Percentiles rank a stretch among this genome's conserved stretches.
These are phyloP conservation scores for Madurella fahalii DNA, from an alignment of 2,329 filamentous ascomycete genomes.

Conservation along the genomic window DNA sequence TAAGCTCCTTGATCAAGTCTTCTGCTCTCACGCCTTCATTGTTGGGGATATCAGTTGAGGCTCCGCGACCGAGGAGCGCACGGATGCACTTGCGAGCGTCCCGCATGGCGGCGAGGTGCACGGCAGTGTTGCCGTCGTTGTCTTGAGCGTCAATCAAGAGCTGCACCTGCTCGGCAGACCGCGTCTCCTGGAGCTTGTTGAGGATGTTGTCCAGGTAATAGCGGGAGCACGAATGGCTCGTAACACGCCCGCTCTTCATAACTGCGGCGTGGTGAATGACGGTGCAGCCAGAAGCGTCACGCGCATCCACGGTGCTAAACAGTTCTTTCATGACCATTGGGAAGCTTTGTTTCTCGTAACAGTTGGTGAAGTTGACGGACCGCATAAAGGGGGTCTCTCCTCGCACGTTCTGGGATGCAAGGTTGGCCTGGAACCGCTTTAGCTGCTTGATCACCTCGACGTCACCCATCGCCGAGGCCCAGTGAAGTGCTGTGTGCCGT, in stretches of 20 bases:
- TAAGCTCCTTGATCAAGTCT: conserved; percentile 72
- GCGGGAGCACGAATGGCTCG: conserved; percentile 81
- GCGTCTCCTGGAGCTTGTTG: conserved; percentile 76
- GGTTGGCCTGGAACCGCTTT: conserved; percentile 71
- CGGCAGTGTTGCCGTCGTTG: conserved; percentile 80
- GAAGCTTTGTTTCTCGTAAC: conserved; percentile 90
- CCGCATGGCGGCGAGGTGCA: conserved; percentile 70
- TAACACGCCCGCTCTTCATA: conserved; percentile 74
- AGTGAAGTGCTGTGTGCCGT: conserved; percentile 88
- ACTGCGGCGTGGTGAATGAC: conserved; percentile 93
- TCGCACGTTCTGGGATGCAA: conserved; percentile 64
- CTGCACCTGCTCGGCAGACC: conserved; percentile 72
- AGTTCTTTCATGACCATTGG: conserved; percentile 78
- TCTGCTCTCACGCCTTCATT: conserved; percentile 77
- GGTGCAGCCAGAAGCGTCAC: conserved; percentile 77
- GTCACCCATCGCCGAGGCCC: conserved; percentile 97
- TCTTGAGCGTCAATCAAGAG: conserved; percentile 78
- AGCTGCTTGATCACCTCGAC: conserved; percentile 86
- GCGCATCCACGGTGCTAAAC: conserved; percentile 71
- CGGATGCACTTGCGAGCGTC: conserved; percentile 88
- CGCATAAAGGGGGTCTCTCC: conserved; percentile 93
- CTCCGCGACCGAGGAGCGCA: conserved; percentile 72
- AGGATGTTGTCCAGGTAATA: conserved; percentile 93
- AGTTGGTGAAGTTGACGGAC: conserved; percentile 93
- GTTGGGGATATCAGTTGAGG: conserved; percentile 78